Evolutionary conservation across 202 grass and related monocot species (phyloP), one percentile per base, ranked within the genome.

Genomic region (Dendrocalamus latiflorus): DNA sequence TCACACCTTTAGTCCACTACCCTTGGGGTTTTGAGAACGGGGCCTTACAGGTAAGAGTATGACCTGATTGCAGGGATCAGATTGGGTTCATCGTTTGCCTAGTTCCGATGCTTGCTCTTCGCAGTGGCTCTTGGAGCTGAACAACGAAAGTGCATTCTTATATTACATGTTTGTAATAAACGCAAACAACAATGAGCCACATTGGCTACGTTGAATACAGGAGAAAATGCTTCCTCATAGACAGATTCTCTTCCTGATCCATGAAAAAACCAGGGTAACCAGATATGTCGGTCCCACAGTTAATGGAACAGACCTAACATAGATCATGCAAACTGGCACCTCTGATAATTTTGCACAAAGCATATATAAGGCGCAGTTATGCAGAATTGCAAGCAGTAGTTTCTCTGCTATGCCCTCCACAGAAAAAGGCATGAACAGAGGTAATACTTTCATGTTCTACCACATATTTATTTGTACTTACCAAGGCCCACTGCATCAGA

Each of bases 41-140:
- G 45, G 18, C 67, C 68, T 51, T 78, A 78, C 75, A 78, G 8
- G 43, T 61, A 59, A 60, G 50, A 78, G 44, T 82, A 64, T 62
- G 49, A 57, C 75, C 59, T 5, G 51, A 9, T 24, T 34, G 36
- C 24, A 49, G 45, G 55, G n/a, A n/a, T 68, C 51, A 6, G 37
- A 56, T 49, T 16, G 4, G 42, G 55, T 33, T 68, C 61, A 56
- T 76, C 54, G 6, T 64, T 66, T 51, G 44, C 8, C 78, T 87
- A 91, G 58, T 74, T 89, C 59, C 44, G 33, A 25, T 75, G 80
- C 69, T 88, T 94, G 72, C 48, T 57, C 87, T 91, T 94, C 69
- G 88, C 89, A 2, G 65, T 67, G 37, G 47, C 43, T 72, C 87
- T 89, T 56, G 90, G 90, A 83, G 84, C 92, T 94, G 68, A 66